Base-by-base conservation (phyloP, 2,329 filamentous ascomycete genomes). In the Pseudogymnoascus sp. region DNA sequence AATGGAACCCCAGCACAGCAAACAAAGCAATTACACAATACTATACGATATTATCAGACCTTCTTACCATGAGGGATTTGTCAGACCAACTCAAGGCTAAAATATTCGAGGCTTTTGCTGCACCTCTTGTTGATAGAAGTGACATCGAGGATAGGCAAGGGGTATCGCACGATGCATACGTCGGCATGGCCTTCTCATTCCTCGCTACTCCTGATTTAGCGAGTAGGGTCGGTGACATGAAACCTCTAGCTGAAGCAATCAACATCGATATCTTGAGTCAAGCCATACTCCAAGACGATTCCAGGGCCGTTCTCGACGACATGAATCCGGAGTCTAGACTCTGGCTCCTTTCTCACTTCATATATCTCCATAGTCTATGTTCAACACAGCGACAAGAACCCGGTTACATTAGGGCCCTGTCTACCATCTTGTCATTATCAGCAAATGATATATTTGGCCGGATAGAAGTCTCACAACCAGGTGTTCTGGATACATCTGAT, bases 271-370 rank as follows among this genome's bases (percentile, higher is more conserved):
- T 67, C 17, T 64, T 74, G 15, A 40, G 28, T 73, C 70, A 53
- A 66, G 62, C 38, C 13, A 66, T 35, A 68, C 70, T 62, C 60
- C 73, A 59, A 15, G 59, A 61, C 13, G 38, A 38, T 23, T 61
- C 59, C 9, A 61, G 19, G 10, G 21, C 59, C 15, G 23, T 10
- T 38, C 66, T 28, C 61, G 67, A 31, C 64, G 35, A 67, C 19
- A 65, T 71, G 19, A 47, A 65, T 9, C 31, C 67, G 36, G 71
- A 69, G 42, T 74, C 76, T 9, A 80, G 85, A 38, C 74, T 91
- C 40, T 87, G 86, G 80, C 79, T 90, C 28, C 76, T 91, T 28
- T 82, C 88, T 13, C 85, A 89, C 69, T 87, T 88, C 67, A 82
- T 90, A 65, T 80, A 83, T 61, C 73, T 88, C 11, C 80, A 81